Conservation (phyloP, 805 yeast genomes). For the Cyberlindnera bimundalis region DNA sequence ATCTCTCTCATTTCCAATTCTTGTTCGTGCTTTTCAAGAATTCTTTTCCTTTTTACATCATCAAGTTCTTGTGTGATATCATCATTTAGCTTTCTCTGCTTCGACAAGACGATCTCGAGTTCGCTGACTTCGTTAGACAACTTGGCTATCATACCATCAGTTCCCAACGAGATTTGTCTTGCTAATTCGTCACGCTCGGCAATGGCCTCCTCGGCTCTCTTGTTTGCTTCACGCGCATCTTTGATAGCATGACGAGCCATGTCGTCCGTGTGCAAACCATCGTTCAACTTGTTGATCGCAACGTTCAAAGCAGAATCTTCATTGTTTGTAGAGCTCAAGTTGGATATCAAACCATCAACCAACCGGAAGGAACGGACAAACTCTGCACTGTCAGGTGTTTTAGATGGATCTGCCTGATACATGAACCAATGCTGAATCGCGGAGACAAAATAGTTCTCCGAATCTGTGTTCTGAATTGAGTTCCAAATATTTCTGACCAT, state of each 20-base stretch:
- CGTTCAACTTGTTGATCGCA: slow-evolving; percentile 68
- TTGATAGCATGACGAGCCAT: slow-evolving; percentile 69
- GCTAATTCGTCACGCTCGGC: slow-evolving; percentile 63
- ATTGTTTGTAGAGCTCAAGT: slow-evolving; percentile 45
- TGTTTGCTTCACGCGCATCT: slow-evolving; percentile 52
- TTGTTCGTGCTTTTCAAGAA: slow-evolving; percentile 69
- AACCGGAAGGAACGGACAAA: slow-evolving; percentile 54
- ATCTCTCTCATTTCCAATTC: slow-evolving; percentile 76
- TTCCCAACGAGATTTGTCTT: slow-evolving; percentile 67
- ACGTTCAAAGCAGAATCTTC: slow-evolving; percentile 68
- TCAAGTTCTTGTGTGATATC: slow-evolving; percentile 59
- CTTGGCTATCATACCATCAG: slow-evolving; percentile 65
- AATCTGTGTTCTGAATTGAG: slow-evolving; percentile 48
- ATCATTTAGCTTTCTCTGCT: slow-evolving; percentile 59
- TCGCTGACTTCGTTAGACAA: slow-evolving; percentile 61
- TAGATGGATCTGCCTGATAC: slow-evolving; percentile 33
- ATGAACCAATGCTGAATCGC: slow-evolving; percentile 55
- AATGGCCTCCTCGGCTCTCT: slow-evolving; percentile 50
- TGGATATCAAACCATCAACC: slow-evolving; percentile 62
- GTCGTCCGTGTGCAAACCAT: slow-evolving; percentile 79
- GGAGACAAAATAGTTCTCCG: slow-evolving; percentile 47
- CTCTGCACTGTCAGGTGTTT: slow-evolving; percentile 43
- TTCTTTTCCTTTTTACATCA: slow-evolving; percentile 51
- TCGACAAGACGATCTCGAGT: slow-evolving; percentile 52
- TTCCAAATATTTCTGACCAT: slow-evolving; percentile 61